A percentile compares a stretch with the other conserved stretches of the same genome.
These are phyloP conservation scores for Neoascochyta sp. DNA, from an alignment of 2,329 filamentous ascomycete genomes.

Conservation along the genomic window DNA sequence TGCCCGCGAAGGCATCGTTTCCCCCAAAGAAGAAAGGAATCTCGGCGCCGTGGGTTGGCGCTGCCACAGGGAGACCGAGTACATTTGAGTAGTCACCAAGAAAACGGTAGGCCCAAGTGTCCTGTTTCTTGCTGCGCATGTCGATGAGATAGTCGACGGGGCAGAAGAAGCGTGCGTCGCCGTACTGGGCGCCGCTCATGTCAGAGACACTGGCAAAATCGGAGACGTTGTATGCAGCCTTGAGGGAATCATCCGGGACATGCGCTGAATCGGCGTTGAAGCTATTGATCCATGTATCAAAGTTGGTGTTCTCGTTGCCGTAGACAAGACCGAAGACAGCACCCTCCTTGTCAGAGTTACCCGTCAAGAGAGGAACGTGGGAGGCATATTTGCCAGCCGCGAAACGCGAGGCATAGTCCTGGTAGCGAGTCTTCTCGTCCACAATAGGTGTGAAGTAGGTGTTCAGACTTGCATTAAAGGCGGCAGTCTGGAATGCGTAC, in stretches of 20 bases:
- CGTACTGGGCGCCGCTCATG: conserved; percentile 44
- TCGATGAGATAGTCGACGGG: conserved; percentile 36
- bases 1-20: conserved; percentile 41
- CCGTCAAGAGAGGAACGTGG: conserved; percentile 24
- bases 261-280: conserved; percentile 43
- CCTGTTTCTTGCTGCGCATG: conserved; percentile 37
- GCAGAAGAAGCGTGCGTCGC: conserved; percentile 49
- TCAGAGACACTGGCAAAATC: conserved; percentile 40
- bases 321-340: conserved; percentile 25
- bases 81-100: conserved; percentile 44
- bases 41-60: conserved; percentile 42
- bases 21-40: conserved; percentile 48
- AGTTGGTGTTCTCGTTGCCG: conserved; percentile 28
- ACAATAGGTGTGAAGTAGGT: conserved; percentile 22
- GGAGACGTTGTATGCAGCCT: conserved; percentile 34
- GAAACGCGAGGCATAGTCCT: conserved; percentile 20
- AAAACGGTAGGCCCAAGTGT: conserved; percentile 47
- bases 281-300: conserved; percentile 45
- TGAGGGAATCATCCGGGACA: conserved; percentile 34
- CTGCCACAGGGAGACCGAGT: conserved; percentile 26
- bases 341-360: conserved; percentile 27
- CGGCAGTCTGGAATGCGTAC: conserved; percentile 21
- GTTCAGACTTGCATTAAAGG: conserved; percentile 24
- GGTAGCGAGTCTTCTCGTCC: conserved; percentile 21
- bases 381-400: conserved; percentile 24